A percentile compares a stretch with the other conserved stretches of the same genome.
phyloP scores from a whole-genome alignment of 2,329 filamentous ascomycete species.

The Penicillium sp. region DNA sequence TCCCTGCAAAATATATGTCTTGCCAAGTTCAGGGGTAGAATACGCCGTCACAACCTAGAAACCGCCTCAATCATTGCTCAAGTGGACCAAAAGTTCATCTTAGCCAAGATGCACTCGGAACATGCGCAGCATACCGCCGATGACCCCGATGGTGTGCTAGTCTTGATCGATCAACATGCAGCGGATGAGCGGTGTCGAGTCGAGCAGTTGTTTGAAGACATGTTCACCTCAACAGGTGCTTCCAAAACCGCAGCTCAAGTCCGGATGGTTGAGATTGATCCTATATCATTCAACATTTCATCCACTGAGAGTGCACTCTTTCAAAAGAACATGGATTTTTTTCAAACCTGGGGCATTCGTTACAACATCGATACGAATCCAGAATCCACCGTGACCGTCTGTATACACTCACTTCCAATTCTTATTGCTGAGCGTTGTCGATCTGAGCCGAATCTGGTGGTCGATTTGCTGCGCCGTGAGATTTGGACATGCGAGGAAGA shows the following conservation, averaged over 20 bases:
- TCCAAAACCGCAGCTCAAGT: slow-evolving; percentile 6
- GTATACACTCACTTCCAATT: slow-evolving; percentile 59
- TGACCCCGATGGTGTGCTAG: slow-evolving; percentile 44
- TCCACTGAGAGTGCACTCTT: slow-evolving; percentile 58
- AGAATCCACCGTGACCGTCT: slow-evolving; percentile 31
- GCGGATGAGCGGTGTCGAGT: slow-evolving; percentile 83
- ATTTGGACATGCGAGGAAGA: slow-evolving; percentile 61
- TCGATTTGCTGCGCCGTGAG: slow-evolving; percentile 69
- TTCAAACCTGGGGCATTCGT: slow-evolving; percentile 68
- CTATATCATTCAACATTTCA: slow-evolving; percentile 62
- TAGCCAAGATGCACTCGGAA: slow-evolving; percentile 53
- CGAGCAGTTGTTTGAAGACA: slow-evolving; percentile 62
- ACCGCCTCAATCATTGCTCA: slow-evolving; percentile 67
- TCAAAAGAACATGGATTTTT: slow-evolving; percentile 49
- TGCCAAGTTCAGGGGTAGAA: slow-evolving; percentile 30
- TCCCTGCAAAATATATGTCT: slow-evolving; percentile 21
- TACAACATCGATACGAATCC: slow-evolving; percentile 47
- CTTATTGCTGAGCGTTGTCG: slow-evolving; percentile 72
- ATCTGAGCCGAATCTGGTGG: slow-evolving; percentile 63
- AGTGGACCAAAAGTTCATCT: slow-evolving; percentile 84
- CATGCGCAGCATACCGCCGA: neutral
- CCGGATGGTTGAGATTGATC: slow-evolving; percentile 29
- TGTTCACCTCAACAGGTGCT: slow-evolving; percentile 36
- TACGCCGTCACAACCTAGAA: slow-evolving; percentile 60
- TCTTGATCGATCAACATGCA: slow-evolving; percentile 89